Evolutionary conservation across 2,329 filamentous ascomycete species (phyloP).

Genomic region (Orbilia brochopaga): DNA sequence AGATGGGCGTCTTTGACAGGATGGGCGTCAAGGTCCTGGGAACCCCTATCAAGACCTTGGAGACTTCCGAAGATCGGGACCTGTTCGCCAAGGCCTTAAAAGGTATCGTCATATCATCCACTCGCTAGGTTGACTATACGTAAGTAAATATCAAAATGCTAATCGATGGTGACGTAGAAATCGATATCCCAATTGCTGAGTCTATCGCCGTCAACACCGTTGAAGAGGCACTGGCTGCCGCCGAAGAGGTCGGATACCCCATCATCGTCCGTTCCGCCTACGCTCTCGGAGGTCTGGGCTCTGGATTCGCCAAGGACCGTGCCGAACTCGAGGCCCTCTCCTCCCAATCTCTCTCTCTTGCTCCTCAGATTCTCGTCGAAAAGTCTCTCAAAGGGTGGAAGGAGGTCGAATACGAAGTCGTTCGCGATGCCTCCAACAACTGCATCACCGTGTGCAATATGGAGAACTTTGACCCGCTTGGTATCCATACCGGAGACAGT

Average conservation of each 20-base stretch:
- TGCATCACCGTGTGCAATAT: constrained; percentile 99
- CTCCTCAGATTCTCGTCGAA: constrained; percentile 95
- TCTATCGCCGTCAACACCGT: constrained; percentile 90
- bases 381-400: constrained; percentile 99
- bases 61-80: constrained; percentile 94
- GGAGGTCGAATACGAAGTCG: constrained; percentile 97
- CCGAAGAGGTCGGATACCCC: constrained; percentile 86
- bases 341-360: constrained; percentile 87
- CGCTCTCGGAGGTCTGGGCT: constrained; percentile 92
- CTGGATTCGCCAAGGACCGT: constrained; percentile 90
- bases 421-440: constrained; percentile 96
- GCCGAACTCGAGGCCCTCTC: constrained; percentile 94
- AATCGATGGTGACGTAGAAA: constrained; percentile 64
- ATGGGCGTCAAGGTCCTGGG: constrained; percentile 95
- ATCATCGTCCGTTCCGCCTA: constrained; percentile 98
- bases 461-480: constrained; percentile 98
- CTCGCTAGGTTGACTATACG: too few relatives aligned
- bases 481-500: constrained; percentile 97
- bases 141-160: neutral
- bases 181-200: constrained; percentile 95
- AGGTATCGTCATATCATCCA: constrained; percentile 29
- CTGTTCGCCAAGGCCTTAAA: constrained; percentile 93
- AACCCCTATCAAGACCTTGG: constrained; percentile 90
- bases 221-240: constrained; percentile 88
- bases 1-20: constrained; percentile 90